Evolutionary conservation across 768 basidiomycete genomes (phyloP), one percentile per base, ranked within the genome.

Genomic region (Gymnopilus dilepis): DNA sequence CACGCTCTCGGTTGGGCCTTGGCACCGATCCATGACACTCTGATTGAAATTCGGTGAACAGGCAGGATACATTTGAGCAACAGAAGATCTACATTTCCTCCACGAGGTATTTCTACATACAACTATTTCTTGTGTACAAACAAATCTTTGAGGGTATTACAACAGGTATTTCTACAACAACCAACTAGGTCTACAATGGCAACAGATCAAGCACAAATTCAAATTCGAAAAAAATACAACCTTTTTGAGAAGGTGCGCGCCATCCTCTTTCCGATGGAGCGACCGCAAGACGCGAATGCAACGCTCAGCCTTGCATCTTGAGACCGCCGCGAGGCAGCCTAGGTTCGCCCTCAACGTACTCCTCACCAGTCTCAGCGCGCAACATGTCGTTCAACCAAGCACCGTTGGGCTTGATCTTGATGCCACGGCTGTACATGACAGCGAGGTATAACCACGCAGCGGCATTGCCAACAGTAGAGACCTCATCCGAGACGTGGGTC

Each of bases 331-430:
- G 84, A 42, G 92, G 92, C 61, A 94, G 75, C 71, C 80, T 85
- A 21, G 92, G 89, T 73, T 94, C 92, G 12, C 80, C 87, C 21
- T 78, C 75, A 50, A 74, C 73, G 73, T 94, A 94, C 12, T 77
- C 80, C 72, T 93, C 89, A 28, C 86, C 85, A 31, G 88, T 91
- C 75, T 93, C 92, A 67, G 84, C 81, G 30, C 92, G 83, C 65
- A 91, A 74, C 76, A 94, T 72, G 71, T 94, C 92, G 67, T 94
- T 94, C 75, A 94, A 74, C 92, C 92, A 94, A 50, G 88, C 88
- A 38, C 92, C 92, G 12, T 89, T 84, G 22, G 92, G 92, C 78
- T 87, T 80, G 66, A 94, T 79, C 80, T 90, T 91, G 74, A 86
- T 80, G 9, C 91, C 90, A 62, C 90, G 88, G 60, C 68, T 76